Conservation (phyloP, 306 rosid species). For the Fragaria iinumae region DNA sequence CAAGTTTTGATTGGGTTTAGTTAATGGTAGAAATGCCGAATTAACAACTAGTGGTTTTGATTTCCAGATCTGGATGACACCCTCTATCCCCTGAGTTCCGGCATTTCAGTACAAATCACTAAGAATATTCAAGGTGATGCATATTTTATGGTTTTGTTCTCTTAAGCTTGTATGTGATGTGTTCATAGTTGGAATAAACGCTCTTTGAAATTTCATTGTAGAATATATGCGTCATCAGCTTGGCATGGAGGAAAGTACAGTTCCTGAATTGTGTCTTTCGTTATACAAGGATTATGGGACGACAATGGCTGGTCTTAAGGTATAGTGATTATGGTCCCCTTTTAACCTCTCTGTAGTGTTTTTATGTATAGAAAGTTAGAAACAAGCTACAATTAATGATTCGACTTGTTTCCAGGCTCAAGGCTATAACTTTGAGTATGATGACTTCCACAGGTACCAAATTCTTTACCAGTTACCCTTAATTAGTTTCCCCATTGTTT, state of each 20-base stretch:
- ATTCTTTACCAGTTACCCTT: neutral
- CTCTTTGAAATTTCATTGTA: constrained; percentile 21
- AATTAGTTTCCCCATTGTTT: neutral
- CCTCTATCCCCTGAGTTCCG: constrained; percentile 73
- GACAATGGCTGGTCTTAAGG: constrained; percentile 92
- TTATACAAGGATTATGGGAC: constrained; percentile 83
- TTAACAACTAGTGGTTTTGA: constrained; percentile 10
- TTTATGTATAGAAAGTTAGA: neutral
- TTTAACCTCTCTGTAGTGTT: constrained; percentile 10
- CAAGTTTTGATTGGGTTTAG: neutral
- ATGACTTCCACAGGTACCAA: constrained; percentile 70
- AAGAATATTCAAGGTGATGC: constrained; percentile 65
- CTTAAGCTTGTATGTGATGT: neutral
- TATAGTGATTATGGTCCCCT: constrained; percentile 21
- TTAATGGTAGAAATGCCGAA: neutral
- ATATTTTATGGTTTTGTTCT: neutral
- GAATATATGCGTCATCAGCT: constrained; percentile 76
- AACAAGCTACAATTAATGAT: constrained; percentile 8
- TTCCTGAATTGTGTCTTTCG: constrained; percentile 48
- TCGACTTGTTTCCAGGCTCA: constrained; percentile 51
- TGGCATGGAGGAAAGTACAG: constrained; percentile 53
- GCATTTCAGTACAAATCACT: constrained; percentile 51
- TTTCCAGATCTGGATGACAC: constrained; percentile 91
- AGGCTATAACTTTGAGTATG: constrained; percentile 64
- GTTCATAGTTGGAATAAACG: neutral